Evolutionary conservation across 352 stramenopile species (phyloP).

Genomic region (Pythium sukuiense): DNA sequence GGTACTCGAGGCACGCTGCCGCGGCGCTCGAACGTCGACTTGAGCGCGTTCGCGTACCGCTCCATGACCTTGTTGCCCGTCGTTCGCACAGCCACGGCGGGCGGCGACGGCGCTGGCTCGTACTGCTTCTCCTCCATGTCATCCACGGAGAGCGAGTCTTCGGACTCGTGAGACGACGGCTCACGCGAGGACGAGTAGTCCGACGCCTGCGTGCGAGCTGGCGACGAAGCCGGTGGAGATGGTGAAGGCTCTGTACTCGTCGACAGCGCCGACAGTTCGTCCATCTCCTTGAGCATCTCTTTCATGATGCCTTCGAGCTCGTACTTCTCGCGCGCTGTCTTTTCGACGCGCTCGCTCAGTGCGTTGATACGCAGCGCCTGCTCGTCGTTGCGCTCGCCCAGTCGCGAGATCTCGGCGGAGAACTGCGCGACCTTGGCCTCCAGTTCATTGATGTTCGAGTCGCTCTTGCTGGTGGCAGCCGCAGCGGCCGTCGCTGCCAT

Average conservation of each 20-base stretch:
- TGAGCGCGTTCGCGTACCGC: constrained; percentile 51
- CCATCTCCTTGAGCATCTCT: constrained; percentile 63
- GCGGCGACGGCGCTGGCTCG: constrained; percentile 20
- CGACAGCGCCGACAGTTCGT: constrained; percentile 14
- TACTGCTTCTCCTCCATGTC: constrained; percentile 21
- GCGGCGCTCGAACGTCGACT: constrained; percentile 22
- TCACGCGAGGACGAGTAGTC: constrained; percentile 1
- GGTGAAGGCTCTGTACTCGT: not conserved
- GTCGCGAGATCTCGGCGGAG: constrained; percentile 42
- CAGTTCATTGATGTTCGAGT: constrained; percentile 33
- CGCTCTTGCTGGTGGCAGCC: constrained; percentile 12
- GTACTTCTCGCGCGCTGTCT: constrained; percentile 48
- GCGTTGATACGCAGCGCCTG: constrained; percentile 51
- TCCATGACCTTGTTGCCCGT: constrained; percentile 41
- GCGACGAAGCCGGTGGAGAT: not conserved
- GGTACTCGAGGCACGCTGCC: constrained; percentile 10
- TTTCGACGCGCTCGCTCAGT: constrained; percentile 43
- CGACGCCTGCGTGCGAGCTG: not conserved
- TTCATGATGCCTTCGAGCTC: constrained; percentile 58
- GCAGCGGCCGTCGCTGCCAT: not conserved
- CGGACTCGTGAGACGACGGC: constrained; percentile 9
- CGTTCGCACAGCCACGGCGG: constrained; percentile 15
- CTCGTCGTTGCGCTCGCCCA: constrained; percentile 61
- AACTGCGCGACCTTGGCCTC: constrained; percentile 52
- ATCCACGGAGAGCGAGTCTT: constrained; percentile 6